Percentiles rank a stretch among this genome's conserved stretches.
Conservation (phyloP, 2,329 filamentous ascomycete species). For the Paraphaeosphaeria minitans region DNA sequence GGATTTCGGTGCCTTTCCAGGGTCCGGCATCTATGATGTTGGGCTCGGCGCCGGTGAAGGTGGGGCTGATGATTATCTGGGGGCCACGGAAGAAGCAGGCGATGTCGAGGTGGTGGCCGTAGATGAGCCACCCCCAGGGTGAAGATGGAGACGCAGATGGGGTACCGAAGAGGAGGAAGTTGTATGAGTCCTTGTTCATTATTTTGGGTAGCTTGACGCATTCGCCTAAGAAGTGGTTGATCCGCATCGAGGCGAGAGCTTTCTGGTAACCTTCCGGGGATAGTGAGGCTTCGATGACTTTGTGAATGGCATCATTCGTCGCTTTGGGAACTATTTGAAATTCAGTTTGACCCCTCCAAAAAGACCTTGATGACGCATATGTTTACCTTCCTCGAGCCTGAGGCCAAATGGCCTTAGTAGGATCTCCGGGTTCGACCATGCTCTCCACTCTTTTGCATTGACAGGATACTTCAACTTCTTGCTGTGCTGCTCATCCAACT, state of each 20-base stretch:
- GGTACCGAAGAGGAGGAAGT: slow-evolving; percentile 71
- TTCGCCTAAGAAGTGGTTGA: slow-evolving; percentile 76
- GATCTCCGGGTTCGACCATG: slow-evolving; percentile 76
- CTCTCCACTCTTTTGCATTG: slow-evolving; percentile 73
- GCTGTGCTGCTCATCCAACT: slow-evolving; percentile 57
- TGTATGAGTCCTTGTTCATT: slow-evolving; percentile 78
- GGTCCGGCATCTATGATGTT: slow-evolving; percentile 72
- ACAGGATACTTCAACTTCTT: slow-evolving; percentile 63
- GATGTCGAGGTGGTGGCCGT: slow-evolving; percentile 79
- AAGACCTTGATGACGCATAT: background rate
- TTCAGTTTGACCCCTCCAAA: background rate
- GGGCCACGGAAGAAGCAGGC: slow-evolving; percentile 69
- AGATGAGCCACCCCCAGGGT: slow-evolving; percentile 76
- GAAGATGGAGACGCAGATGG: slow-evolving; percentile 56
- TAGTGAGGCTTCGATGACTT: slow-evolving; percentile 62
- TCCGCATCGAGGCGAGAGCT: slow-evolving; percentile 70
- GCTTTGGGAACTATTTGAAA: slow-evolving; percentile 29
- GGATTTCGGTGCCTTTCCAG: slow-evolving; percentile 67
- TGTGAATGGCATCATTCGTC: slow-evolving; percentile 54
- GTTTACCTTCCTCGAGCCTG: slow-evolving; percentile 65
- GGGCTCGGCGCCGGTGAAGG: slow-evolving; percentile 81
- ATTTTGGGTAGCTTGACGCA: slow-evolving; percentile 65
- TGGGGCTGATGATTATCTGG: slow-evolving; percentile 73
- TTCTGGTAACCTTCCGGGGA: slow-evolving; percentile 75
- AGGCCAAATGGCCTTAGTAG: slow-evolving; percentile 71